These are phyloP conservation scores for Davidsoniella neocaledoniae DNA, from an alignment of 2,329 filamentous ascomycete genomes.

Conservation along the genomic window DNA sequence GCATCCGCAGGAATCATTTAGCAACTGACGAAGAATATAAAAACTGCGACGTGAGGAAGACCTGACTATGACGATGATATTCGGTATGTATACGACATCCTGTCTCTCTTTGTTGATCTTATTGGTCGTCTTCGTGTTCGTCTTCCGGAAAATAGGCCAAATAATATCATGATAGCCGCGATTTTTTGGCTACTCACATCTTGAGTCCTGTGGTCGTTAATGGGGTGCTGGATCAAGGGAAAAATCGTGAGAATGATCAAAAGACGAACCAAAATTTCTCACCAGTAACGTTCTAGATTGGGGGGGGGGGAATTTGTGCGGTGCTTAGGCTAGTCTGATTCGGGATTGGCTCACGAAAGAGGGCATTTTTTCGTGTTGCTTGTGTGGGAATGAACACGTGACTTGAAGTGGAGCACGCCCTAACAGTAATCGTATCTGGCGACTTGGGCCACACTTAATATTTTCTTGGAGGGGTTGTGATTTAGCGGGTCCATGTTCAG, in stretches of 20 bases:
- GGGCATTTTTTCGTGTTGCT: slow-evolving; percentile 12
- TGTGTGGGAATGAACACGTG: slow-evolving; percentile 12
- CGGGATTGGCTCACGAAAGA: slow-evolving; percentile 6
- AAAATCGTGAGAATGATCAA: slow-evolving; percentile 12
- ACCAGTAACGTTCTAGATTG: slow-evolving; percentile 11
- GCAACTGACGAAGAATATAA: too few species aligned
- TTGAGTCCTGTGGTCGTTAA: slow-evolving; percentile 27
- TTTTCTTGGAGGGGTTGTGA: neutral
- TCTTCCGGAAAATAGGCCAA: too few species aligned
- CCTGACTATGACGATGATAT: too few species aligned
- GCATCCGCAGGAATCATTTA: too few species aligned
- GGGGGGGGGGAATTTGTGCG: slow-evolving; percentile 12
- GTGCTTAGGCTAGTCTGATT: slow-evolving; percentile 11
- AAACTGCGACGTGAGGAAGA: too few species aligned
- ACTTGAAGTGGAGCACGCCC: slow-evolving; percentile 11
- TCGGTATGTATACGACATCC: neutral
- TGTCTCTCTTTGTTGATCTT: neutral
- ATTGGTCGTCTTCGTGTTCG: neutral
- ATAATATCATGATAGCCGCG: neutral
- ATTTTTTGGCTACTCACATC: slow-evolving; percentile 23
- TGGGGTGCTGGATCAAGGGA: slow-evolving; percentile 16
- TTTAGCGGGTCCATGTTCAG: neutral
- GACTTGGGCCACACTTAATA: neutral
- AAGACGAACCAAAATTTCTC: slow-evolving; percentile 13
- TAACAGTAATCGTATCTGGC: slow-evolving; percentile 1